Evolutionary conservation across 345 rosid species (phyloP).

Genomic region (Jatropha curcas): DNA sequence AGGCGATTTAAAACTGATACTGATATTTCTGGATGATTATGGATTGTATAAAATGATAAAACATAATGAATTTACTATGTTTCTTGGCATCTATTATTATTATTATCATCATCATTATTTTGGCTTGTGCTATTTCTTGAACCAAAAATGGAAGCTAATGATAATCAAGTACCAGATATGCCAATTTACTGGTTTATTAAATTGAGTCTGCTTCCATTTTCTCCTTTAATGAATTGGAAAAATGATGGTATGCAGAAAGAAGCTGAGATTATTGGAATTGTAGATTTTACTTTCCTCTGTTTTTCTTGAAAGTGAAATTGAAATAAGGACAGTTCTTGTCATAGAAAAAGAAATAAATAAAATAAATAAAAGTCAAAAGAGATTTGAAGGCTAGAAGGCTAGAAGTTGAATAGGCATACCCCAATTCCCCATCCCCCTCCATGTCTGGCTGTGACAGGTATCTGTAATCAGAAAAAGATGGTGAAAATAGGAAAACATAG

Average conservation of each 20-base stretch:
- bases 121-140: background rate
- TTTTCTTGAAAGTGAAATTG: background rate
- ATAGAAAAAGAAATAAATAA: no score
- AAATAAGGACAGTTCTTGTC: background rate
- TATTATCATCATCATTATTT: background rate
- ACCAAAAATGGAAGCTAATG: background rate
- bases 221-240: background rate
- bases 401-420: background rate
- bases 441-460: background rate
- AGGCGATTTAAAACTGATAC: background rate
- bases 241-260: background rate
- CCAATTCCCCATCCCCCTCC: background rate
- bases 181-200: no score
- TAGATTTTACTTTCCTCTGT: background rate
- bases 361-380: no score
- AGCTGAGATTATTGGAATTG: background rate
- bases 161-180: no score
- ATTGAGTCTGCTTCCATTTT: background rate
- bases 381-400: background rate
- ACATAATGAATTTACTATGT: no score
- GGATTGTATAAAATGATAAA: no score
- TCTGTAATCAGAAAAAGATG: background rate
- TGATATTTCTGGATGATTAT: no score
- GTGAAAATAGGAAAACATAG: background rate
- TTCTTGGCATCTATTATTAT: no score